phyloP scores from a whole-genome alignment of 108 stramenopile genomes.

The Cylindrotheca fusiformis region DNA sequence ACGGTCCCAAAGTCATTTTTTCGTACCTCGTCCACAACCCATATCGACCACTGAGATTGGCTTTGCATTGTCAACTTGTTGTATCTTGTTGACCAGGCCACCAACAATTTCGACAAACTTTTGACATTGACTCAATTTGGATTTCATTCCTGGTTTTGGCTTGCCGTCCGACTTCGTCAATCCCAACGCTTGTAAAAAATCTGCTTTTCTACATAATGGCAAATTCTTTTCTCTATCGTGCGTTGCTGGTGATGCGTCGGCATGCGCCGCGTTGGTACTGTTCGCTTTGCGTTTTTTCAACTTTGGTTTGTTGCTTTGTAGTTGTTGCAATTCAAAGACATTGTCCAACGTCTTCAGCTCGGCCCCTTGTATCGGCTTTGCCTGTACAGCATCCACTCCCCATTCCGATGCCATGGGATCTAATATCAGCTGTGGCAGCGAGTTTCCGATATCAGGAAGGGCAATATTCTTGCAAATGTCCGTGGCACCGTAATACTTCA shows the following conservation, averaged over 20 bases:
- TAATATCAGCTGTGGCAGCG: slow-evolving; percentile 7
- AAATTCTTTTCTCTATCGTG: slow-evolving; percentile 68
- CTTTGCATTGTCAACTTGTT: neutral
- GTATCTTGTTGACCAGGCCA: slow-evolving; percentile 22
- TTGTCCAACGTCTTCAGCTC: slow-evolving; percentile 44
- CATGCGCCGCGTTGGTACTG: neutral
- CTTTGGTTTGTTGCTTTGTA: slow-evolving; percentile 19
- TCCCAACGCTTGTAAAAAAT: slow-evolving; percentile 63
- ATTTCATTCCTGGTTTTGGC: slow-evolving; percentile 58
- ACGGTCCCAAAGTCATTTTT: too few relatives aligned
- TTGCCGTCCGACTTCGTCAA: slow-evolving; percentile 60
- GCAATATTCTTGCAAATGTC: slow-evolving; percentile 73
- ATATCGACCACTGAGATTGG: slow-evolving; percentile 64
- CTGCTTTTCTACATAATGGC: slow-evolving; percentile 41
- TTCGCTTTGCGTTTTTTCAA: neutral
- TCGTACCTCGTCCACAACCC: slow-evolving; percentile 67
- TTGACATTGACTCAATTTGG: slow-evolving; percentile 69
- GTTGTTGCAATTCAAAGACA: slow-evolving; percentile 27
- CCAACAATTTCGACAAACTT: slow-evolving; percentile 84
- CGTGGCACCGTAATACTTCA: slow-evolving; percentile 80
- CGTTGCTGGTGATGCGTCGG: neutral
- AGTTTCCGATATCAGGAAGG: slow-evolving; percentile 22
- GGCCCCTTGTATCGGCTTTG: slow-evolving; percentile 36
- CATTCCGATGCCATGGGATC: slow-evolving; percentile 40
- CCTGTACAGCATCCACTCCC: slow-evolving; percentile 8